Conservation (phyloP, 768 basidiomycete species). For the Naganishia friedmannii region DNA sequence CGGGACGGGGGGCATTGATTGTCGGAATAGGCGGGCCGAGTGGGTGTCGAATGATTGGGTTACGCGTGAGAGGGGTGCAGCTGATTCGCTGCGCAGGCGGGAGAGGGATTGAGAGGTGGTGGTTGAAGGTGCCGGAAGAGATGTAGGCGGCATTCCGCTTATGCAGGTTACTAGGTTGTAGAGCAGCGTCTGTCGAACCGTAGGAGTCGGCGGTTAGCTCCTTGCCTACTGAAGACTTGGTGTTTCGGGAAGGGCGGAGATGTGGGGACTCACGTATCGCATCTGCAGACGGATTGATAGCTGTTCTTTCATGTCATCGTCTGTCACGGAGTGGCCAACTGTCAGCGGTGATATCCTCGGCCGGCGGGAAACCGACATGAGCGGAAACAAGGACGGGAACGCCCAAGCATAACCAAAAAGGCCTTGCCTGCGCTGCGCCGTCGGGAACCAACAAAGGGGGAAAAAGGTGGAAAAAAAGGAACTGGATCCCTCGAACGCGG, state of each 20-base stretch:
- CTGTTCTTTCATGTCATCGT: not conserved
- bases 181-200: not conserved
- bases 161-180: not conserved
- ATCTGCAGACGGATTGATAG: not conserved
- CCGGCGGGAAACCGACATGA: no score
- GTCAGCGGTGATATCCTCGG: no score
- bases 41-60: slow-evolving; percentile 5
- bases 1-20: slow-evolving; percentile 11
- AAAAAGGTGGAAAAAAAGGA: no score
- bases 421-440: no score
- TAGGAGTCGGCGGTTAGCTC: no score
- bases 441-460: no score
- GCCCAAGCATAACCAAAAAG: no score
- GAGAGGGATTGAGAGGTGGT: not conserved
- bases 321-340: no score
- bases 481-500: no score
- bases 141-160: not conserved
- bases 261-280: not conserved
- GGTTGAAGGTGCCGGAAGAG: not conserved
- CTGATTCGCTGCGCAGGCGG: not conserved
- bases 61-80: not conserved
- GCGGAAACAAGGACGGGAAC: no score
- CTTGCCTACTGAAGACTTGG: no score
- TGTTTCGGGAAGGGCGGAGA: not conserved
- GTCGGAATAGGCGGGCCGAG: slow-evolving; percentile 4